A percentile compares a stretch with the other conserved stretches of the same genome.
Evolutionary conservation across 2,329 filamentous ascomycete genomes (phyloP).

Genomic region (Harringtonia lauricola): DNA sequence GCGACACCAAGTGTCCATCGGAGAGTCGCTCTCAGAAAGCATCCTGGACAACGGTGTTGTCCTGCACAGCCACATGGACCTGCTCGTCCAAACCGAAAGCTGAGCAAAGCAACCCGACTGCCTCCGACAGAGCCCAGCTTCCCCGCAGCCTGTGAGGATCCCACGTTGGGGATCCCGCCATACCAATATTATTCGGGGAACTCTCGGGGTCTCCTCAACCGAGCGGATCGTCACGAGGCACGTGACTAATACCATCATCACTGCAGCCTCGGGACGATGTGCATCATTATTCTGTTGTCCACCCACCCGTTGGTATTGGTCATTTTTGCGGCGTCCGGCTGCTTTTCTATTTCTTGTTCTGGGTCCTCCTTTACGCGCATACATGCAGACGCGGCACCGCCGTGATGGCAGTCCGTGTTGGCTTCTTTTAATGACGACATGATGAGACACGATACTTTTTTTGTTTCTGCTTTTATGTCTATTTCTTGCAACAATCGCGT

Average conservation of each 20-base stretch:
- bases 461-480: neutral
- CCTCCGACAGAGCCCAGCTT: too few relatives aligned
- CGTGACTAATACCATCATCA: too few relatives aligned
- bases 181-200: too few relatives aligned
- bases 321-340: too few relatives aligned
- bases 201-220: too few relatives aligned
- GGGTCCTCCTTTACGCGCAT: neutral
- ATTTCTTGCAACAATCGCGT: neutral
- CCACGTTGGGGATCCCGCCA: too few relatives aligned
- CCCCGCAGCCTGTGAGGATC: too few relatives aligned
- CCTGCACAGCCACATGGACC: neutral
- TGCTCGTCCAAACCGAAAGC: neutral
- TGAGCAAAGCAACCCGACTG: neutral
- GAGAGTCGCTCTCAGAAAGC: neutral
- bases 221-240: too few relatives aligned
- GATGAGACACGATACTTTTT: slow-evolving; percentile 10
- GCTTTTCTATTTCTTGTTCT: neutral
- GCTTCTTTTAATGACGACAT: slow-evolving; percentile 6
- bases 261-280: too few relatives aligned
- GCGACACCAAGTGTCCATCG: neutral
- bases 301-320: too few relatives aligned
- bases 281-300: too few relatives aligned
- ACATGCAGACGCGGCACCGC: neutral
- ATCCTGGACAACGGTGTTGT: neutral
- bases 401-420: neutral